These are phyloP conservation scores for Trichoderma gamsii DNA, from an alignment of 495 filamentous ascomycete species.

Conservation along the genomic window DNA sequence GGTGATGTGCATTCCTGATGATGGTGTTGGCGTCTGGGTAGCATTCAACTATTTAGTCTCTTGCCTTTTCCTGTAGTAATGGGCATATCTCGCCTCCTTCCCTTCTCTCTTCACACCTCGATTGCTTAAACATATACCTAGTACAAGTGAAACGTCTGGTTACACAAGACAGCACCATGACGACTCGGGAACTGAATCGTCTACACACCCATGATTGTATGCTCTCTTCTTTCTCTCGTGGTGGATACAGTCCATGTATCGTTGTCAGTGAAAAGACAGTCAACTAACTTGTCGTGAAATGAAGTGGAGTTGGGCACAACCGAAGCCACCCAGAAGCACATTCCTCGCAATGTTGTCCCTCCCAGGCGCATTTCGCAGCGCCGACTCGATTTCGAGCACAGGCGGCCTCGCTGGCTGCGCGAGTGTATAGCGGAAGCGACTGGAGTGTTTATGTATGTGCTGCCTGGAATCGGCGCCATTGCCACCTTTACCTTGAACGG, in stretches of 20 bases:
- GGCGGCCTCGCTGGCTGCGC: slow-evolving; percentile 40
- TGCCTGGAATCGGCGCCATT: slow-evolving; percentile 43
- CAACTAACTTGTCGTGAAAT: neutral
- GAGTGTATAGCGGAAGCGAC: slow-evolving; percentile 46
- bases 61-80: neutral
- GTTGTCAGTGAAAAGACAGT: neutral
- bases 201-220: slow-evolving; percentile 6
- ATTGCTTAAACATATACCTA: neutral
- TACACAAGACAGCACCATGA: neutral
- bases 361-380: slow-evolving; percentile 41
- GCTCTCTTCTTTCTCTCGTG: neutral
- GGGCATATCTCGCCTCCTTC: neutral
- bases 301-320: slow-evolving; percentile 44
- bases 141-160: neutral
- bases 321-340: slow-evolving; percentile 42
- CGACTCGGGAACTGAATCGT: neutral
- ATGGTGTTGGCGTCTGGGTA: neutral
- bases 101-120: neutral
- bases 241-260: neutral
- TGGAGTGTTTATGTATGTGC: slow-evolving; percentile 49
- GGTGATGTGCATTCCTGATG: neutral
- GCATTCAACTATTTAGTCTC: slow-evolving; percentile 10
- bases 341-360: slow-evolving; percentile 39
- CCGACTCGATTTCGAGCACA: slow-evolving; percentile 46
- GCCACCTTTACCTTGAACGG: slow-evolving; percentile 41